A percentile compares a stretch with the other conserved stretches of the same genome.
Evolutionary conservation across 2,329 filamentous ascomycete genomes (phyloP).

Genomic region (Paramyrothecium roridum): DNA sequence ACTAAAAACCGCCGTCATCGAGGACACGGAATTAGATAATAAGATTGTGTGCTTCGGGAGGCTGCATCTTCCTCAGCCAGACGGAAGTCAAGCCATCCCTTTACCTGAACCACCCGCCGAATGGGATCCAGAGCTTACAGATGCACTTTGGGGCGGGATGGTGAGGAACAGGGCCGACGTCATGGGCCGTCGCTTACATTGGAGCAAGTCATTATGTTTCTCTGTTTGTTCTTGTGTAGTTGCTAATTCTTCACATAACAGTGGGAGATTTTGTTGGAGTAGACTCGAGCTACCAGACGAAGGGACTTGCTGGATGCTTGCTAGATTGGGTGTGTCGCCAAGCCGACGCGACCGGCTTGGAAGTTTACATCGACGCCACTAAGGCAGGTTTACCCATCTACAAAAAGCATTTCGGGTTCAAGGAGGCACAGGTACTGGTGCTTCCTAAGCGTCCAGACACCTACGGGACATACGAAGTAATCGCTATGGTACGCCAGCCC

Average conservation of each 20-base stretch:
- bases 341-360: not conserved
- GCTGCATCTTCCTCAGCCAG: conserved; percentile 1
- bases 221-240: not conserved
- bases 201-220: not conserved
- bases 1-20: not conserved
- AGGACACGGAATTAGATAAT: not conserved
- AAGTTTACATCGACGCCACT: not conserved
- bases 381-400: not conserved
- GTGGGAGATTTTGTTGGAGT: conserved; percentile 1
- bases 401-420: not conserved
- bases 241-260: not conserved
- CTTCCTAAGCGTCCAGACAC: not conserved
- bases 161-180: not conserved
- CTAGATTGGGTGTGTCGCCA: not conserved
- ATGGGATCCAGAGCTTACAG: not conserved
- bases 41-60: not conserved
- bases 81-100: conserved; percentile 1
- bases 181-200: not conserved
- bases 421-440: not conserved
- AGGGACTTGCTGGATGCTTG: not conserved
- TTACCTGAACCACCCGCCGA: not conserved
- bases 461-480: not conserved
- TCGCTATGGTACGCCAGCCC: not conserved
- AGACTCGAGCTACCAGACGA: not conserved
- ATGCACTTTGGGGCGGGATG: not conserved